phyloP scores from a whole-genome alignment of 805 yeast genomes.

The Candida chilensis region DNA sequence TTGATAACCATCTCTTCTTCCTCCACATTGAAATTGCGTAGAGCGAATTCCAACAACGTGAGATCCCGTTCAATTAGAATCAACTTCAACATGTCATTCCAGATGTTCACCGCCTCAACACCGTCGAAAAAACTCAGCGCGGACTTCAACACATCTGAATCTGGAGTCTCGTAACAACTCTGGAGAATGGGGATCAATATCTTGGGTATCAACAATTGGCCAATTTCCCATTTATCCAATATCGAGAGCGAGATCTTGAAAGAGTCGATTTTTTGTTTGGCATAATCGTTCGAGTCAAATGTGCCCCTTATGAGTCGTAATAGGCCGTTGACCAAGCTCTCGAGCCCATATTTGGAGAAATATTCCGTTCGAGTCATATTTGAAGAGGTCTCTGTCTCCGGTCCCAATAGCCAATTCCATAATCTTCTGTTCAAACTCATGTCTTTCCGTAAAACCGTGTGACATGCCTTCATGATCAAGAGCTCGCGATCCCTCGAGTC shows the following conservation, averaged over 20 bases:
- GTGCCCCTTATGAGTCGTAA: conserved; percentile 30
- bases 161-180: conserved; percentile 26
- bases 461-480: conserved; percentile 53
- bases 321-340: conserved; percentile 43
- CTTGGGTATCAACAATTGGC: conserved; percentile 61
- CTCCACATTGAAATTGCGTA: conserved; percentile 58
- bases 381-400: conserved; percentile 28
- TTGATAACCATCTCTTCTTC: conserved; percentile 81
- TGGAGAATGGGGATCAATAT: conserved; percentile 58
- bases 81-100: conserved; percentile 51
- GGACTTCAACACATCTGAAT: conserved; percentile 40
- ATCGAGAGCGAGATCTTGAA: conserved; percentile 62
- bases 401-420: conserved; percentile 91
- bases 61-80: conserved; percentile 24
- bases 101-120: conserved; percentile 72
- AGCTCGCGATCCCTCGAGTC: conserved; percentile 44
- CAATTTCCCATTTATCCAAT: conserved; percentile 94
- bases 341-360: conserved; percentile 49
- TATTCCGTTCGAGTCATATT: conserved; percentile 35
- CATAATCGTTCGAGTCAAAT: conserved; percentile 8
- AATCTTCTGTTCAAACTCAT: conserved; percentile 92
- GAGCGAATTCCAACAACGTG: conserved; percentile 46
- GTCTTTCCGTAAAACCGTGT: conserved; percentile 70
- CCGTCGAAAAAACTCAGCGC: conserved; percentile 76
- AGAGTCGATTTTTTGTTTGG: conserved; percentile 33